Conservation (phyloP, 225 moss, liverwort and hornwort genomes). For the Straminergon stramineum region DNA sequence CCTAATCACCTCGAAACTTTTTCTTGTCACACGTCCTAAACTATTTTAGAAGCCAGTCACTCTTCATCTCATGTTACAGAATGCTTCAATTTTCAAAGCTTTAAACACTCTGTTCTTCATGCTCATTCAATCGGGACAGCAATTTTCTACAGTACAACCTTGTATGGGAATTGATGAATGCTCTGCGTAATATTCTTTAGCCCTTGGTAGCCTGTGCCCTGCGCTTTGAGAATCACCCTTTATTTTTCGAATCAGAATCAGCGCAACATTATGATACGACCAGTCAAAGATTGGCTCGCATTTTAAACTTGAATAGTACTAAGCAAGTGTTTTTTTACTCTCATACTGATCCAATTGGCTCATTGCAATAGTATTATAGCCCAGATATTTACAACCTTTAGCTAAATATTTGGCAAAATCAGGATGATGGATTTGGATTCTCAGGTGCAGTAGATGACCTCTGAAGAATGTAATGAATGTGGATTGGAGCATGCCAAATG, state of each 20-base stretch:
- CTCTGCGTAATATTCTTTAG: background rate
- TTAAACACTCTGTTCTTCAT: background rate
- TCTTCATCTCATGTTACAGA: background rate
- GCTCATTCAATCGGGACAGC: too few relatives aligned
- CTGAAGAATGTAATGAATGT: background rate
- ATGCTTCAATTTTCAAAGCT: background rate
- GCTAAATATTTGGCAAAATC: background rate
- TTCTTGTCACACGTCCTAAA: background rate
- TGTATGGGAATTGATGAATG: background rate
- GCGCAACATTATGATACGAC: too few relatives aligned
- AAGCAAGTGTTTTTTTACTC: too few relatives aligned
- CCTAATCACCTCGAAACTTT: background rate
- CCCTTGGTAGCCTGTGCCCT: background rate
- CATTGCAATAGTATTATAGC: too few relatives aligned
- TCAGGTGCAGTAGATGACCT: background rate
- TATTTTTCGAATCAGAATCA: background rate
- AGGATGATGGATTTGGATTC: background rate
- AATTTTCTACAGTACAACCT: background rate
- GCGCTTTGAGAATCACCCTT: background rate
- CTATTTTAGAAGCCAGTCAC: background rate
- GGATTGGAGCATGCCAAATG: background rate
- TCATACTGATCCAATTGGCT: background rate
- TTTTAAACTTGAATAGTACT: background rate
- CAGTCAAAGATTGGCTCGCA: background rate
- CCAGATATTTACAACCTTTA: background rate